Conservation (phyloP, 352 stramenopile species). For the Peronospora destructor region DNA sequence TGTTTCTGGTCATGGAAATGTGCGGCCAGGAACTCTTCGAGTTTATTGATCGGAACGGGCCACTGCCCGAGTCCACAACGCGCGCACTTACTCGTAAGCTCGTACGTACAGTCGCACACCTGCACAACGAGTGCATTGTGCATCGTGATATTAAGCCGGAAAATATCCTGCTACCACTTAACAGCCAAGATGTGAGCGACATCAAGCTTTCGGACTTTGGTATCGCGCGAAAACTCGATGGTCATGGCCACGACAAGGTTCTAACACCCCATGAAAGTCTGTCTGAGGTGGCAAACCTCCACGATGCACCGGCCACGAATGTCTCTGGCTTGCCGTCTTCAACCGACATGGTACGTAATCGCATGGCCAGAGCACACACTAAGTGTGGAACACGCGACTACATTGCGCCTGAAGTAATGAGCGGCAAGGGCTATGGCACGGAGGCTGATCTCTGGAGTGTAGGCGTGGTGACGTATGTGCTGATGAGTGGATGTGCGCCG, state of each 20-base stretch:
- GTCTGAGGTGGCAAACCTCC: slow-evolving; percentile 53
- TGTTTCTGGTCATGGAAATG: slow-evolving; percentile 82
- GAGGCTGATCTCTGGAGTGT: slow-evolving; percentile 92
- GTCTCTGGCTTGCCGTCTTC: slow-evolving; percentile 14
- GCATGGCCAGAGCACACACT: slow-evolving; percentile 64
- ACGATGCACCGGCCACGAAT: slow-evolving; percentile 25
- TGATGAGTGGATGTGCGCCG: slow-evolving; percentile 75
- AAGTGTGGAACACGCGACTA: slow-evolving; percentile 83
- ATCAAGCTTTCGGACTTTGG: slow-evolving; percentile 83
- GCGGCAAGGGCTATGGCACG: slow-evolving; percentile 89
- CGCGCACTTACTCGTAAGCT: slow-evolving; percentile 64
- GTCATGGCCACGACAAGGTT: slow-evolving; percentile 38
- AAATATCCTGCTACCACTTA: slow-evolving; percentile 62
- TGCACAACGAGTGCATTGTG: slow-evolving; percentile 78
- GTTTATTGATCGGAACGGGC: slow-evolving; percentile 68
- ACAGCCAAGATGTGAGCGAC: slow-evolving; percentile 53
- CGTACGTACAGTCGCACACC: slow-evolving; percentile 73
- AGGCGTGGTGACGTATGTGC: slow-evolving; percentile 87
- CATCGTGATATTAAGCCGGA: slow-evolving; percentile 84
- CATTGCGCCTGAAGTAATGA: slow-evolving; percentile 79
- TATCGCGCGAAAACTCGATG: slow-evolving; percentile 69
- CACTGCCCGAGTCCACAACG: slow-evolving; percentile 58
- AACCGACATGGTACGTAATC: slow-evolving; percentile 45
- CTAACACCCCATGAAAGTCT: slow-evolving; percentile 71
- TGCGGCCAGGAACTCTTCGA: slow-evolving; percentile 77